phyloP scores from a whole-genome alignment of 2,329 filamentous ascomycete species.

The Gremmenia infestans region DNA sequence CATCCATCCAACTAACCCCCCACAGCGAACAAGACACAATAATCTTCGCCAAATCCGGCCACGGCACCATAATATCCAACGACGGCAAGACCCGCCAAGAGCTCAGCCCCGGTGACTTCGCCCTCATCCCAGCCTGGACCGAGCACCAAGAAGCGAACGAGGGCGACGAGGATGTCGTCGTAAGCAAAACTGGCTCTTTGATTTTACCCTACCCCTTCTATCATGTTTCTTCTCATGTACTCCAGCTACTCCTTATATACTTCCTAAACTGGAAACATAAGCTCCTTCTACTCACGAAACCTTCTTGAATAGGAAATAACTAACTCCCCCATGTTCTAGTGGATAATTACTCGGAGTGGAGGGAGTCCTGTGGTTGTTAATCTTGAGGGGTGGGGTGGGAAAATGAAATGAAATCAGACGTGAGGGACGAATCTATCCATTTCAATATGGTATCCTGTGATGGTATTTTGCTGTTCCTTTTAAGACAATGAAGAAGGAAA shows the following conservation, averaged over 20 bases:
- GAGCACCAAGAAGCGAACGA: constrained; percentile 69
- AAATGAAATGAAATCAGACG: background rate
- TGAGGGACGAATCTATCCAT: background rate
- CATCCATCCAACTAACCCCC: background rate
- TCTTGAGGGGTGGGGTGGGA: constrained; percentile 56
- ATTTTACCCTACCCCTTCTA: too few relatives aligned
- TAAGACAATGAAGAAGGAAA: background rate
- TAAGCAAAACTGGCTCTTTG: too few relatives aligned
- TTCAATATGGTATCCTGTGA: background rate
- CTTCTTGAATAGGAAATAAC: too few relatives aligned
- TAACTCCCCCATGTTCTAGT: too few relatives aligned
- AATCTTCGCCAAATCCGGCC: constrained; percentile 59
- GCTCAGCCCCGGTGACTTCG: constrained; percentile 61
- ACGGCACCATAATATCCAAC: constrained; percentile 54
- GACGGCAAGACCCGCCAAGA: constrained; percentile 50
- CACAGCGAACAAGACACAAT: constrained; percentile 52
- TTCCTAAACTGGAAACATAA: too few relatives aligned
- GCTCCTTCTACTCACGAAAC: too few relatives aligned
- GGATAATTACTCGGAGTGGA: constrained; percentile 62
- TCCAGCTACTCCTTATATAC: too few relatives aligned
- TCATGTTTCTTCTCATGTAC: too few relatives aligned
- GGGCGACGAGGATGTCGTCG: constrained; percentile 54
- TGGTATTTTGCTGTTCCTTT: background rate
- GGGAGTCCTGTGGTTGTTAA: constrained; percentile 56
- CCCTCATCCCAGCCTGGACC: constrained; percentile 62